Base-by-base conservation (phyloP, 179 eudicot genomes). In the Beta corolliflora region DNA sequence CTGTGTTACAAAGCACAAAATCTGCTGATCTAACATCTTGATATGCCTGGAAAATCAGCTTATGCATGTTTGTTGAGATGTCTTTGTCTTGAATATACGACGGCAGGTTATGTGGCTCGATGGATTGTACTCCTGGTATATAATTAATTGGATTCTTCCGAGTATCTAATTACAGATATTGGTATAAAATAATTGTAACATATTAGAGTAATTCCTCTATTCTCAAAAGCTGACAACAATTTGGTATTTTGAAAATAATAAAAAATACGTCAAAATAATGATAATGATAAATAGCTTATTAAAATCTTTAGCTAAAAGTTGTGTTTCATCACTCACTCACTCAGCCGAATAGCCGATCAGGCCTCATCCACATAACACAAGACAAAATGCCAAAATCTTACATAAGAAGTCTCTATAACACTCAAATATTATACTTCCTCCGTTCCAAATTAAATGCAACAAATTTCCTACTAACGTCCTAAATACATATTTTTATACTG, bases 1-100 rank as follows among this genome's bases (percentile, higher is more conserved):
- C 79, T 10, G 94, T 91, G 82, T 93, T 93, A 81, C 91, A 83
- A 12, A 93, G 44, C 25, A 92, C 86, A 80, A 77, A 77, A 75
- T 93, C 90, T 0, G 91, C 93, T 16, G 63, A 77, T 55, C 85
- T 90, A 16, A 88, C 83, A 9, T 89, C 93, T 25, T 85, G 82
- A 48, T 85, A 91, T 58, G 96, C 87, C 45, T 31, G 77, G 79
- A 81, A 66, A 59, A 91, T 86, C 58, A 89, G 82, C 36, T 84
- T 84, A 65, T 92, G 93, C 75, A 81, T 80, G 19, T 84, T 84
- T 14, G 94, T 87, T 21, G 76, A 25, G 77, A 76, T 61, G 36
- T 91, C 86, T 45, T 56, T 75, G 60, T 85, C 86, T 82, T 88
- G 92, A 9, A 92, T 88, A 82, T 91, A 94, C 9, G 97, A 94